Evolutionary conservation across 176 grass and related monocot species (phyloP).

Genomic region (Calamus simplicifolius): DNA sequence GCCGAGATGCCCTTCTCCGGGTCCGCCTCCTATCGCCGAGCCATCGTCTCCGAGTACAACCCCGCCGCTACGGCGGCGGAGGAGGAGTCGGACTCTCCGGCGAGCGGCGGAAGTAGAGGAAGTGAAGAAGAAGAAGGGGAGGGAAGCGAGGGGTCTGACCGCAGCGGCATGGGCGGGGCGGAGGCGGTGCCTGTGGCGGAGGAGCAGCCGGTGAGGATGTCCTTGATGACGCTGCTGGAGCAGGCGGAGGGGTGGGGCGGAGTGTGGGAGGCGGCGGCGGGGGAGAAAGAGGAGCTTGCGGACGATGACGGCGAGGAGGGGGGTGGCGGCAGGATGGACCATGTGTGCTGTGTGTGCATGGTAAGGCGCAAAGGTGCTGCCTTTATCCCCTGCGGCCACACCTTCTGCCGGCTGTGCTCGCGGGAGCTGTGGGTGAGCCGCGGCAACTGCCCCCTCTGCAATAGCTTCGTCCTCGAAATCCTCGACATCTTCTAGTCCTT

Average conservation of each 20-base stretch:
- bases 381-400: conserved; percentile 16
- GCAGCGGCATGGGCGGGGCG: neutral
- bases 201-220: conserved; percentile 36
- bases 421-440: conserved; percentile 15
- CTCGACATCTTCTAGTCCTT: conserved; percentile 12
- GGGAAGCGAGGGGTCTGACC: too few relatives aligned
- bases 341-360: conserved; percentile 12
- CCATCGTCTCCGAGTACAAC: too few relatives aligned
- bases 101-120: too few relatives aligned
- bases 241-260: conserved; percentile 33
- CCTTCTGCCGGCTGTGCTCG: conserved; percentile 13
- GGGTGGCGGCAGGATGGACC: neutral
- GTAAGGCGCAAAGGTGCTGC: conserved; percentile 13
- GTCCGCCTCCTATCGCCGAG: too few relatives aligned
- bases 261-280: neutral
- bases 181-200: conserved; percentile 4
- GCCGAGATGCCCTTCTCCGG: neutral
- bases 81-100: too few relatives aligned
- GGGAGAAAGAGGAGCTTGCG: neutral
- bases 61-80: too few relatives aligned
- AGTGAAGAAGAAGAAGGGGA: too few relatives aligned
- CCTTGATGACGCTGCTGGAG: conserved; percentile 66
- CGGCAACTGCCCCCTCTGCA: conserved; percentile 17
- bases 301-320: conserved; percentile 20
- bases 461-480: neutral